Percentiles rank a stretch among this genome's conserved stretches.
phyloP scores from a whole-genome alignment of 129 eudicot species.

The Smallanthus sonchifolius region DNA sequence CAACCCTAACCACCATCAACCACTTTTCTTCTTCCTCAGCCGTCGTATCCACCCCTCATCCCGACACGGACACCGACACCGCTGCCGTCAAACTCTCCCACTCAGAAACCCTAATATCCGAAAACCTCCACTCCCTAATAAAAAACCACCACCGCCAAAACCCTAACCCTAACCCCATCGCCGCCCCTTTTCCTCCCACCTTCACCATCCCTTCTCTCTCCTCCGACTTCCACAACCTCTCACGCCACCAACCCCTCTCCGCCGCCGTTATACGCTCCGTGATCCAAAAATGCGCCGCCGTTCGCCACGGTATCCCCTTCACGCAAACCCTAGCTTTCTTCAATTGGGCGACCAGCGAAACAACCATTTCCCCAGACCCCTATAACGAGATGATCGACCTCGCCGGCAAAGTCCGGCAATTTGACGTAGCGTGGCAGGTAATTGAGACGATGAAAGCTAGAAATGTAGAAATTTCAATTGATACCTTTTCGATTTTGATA shows the following conservation, averaged over 20 bases:
- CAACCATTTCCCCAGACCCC: conserved; percentile 14
- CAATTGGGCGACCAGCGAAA: conserved; percentile 53
- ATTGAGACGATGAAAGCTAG: conserved; percentile 54
- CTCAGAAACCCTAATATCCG: conserved; percentile 40
- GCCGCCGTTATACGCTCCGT: conserved; percentile 42
- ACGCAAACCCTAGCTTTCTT: conserved; percentile 71
- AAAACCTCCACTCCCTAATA: conserved; percentile 51
- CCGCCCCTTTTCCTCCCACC: conserved; percentile 24
- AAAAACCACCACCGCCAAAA: conserved; percentile 72
- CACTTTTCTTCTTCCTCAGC: conserved; percentile 25
- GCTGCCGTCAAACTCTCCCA: conserved; percentile 28
- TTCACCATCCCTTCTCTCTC: conserved; percentile 68
- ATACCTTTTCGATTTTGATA: conserved; percentile 48
- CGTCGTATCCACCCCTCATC: conserved; percentile 1
- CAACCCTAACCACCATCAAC: conserved; percentile 18
- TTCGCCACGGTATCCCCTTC: conserved; percentile 81
- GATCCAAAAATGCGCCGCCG: conserved; percentile 46
- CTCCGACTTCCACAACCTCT: conserved; percentile 37
- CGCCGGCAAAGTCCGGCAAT: conserved; percentile 64
- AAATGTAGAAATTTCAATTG: conserved; percentile 28
- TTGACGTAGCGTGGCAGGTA: conserved; percentile 73
- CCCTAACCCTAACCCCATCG: conserved; percentile 44
- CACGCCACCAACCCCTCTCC: conserved; percentile 39
- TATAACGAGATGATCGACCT: conserved; percentile 71
- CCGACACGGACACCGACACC: conserved; percentile 19